Conservation (phyloP, 345 rosid genomes). For the Eucalyptus sideroxylon region DNA sequence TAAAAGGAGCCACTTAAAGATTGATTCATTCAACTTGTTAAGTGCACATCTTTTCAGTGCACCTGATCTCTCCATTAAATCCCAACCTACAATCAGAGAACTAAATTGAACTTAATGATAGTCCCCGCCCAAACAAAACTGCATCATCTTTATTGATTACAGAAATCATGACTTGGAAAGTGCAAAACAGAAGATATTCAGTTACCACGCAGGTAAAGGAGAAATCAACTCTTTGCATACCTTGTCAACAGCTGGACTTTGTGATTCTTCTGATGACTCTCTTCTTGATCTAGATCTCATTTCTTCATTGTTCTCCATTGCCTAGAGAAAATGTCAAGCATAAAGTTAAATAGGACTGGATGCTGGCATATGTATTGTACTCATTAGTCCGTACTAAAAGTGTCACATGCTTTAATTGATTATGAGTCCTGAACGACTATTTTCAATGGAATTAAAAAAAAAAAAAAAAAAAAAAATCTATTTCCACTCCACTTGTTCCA, state of each 20-base stretch:
- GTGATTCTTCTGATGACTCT: constrained; percentile 52
- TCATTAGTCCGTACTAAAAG: not conserved
- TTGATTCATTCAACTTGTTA: not conserved
- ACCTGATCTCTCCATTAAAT: not conserved
- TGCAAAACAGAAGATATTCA: not conserved
- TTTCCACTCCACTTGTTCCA: not conserved
- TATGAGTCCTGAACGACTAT: not conserved
- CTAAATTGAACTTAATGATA: not conserved
- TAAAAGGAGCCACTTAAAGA: not conserved
- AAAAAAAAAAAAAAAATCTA: not conserved
- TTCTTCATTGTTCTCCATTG: constrained; percentile 66
- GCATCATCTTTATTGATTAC: not conserved
- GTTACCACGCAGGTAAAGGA: not conserved
- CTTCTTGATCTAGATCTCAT: constrained; percentile 60
- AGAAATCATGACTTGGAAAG: not conserved
- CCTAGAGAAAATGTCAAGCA: constrained; percentile 23
- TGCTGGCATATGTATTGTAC: not conserved
- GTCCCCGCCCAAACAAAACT: not conserved
- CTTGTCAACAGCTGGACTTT: constrained; percentile 56
- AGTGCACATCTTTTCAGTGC: not conserved
- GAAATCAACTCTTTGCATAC: constrained; percentile 14
- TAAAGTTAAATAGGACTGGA: not conserved
- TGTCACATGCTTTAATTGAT: not conserved
- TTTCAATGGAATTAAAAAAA: not conserved
- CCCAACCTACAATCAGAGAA: not conserved